These are phyloP conservation scores for Beauveria scarabaeidicola DNA, from an alignment of 2,329 filamentous ascomycete genomes.

Conservation along the genomic window DNA sequence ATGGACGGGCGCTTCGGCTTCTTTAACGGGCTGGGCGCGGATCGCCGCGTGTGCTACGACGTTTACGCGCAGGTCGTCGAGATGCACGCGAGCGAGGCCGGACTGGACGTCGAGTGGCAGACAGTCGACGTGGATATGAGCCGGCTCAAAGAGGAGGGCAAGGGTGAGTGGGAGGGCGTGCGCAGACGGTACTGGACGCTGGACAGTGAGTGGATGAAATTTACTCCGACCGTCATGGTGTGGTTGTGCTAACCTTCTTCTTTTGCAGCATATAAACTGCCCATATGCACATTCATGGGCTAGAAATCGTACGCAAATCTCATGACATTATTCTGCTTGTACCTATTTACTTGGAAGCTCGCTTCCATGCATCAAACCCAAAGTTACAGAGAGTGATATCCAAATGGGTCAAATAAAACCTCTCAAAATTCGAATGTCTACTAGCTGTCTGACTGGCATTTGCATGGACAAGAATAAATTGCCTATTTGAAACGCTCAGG, in stretches of 20 bases:
- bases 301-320: slow-evolving; percentile 24
- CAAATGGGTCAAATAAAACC: neutral
- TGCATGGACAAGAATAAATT: neutral
- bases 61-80: slow-evolving; percentile 90
- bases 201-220: slow-evolving; percentile 43
- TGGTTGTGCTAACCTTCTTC: slow-evolving; percentile 16
- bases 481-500: slow-evolving; percentile 49
- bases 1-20: slow-evolving; percentile 70
- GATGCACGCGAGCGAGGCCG: slow-evolving; percentile 81
- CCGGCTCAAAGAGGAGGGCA: slow-evolving; percentile 53
- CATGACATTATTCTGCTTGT: neutral
- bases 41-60: slow-evolving; percentile 88
- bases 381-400: neutral
- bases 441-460: neutral
- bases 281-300: slow-evolving; percentile 65
- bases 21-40: slow-evolving; percentile 86
- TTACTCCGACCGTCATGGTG: neutral
- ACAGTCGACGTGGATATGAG: slow-evolving; percentile 64
- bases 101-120: slow-evolving; percentile 82
- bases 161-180: slow-evolving; percentile 81
- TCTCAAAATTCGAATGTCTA: neutral
- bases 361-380: neutral
- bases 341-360: neutral
- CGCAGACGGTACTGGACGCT: slow-evolving; percentile 85
- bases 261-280: slow-evolving; percentile 57